Conservation (phyloP, 164 flowering plant species). For the Vitis rupestris region DNA sequence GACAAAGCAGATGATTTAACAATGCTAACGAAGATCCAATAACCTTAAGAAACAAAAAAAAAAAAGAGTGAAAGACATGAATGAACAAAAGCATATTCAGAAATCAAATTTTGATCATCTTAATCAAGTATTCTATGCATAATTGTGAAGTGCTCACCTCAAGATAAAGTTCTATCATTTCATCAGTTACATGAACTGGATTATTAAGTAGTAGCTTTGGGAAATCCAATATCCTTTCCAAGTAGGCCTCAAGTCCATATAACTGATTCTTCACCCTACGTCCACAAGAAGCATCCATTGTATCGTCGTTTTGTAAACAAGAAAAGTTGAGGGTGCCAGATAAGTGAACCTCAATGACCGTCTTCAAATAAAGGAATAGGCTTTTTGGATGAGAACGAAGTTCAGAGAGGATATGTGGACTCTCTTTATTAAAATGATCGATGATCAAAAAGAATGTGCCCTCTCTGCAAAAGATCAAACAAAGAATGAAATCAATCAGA, state of each 20-base stretch:
- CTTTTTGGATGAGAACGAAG: conserved; percentile 68
- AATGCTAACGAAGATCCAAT: background rate
- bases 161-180: conserved; percentile 77
- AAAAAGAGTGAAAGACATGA: background rate
- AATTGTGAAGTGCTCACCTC: conserved; percentile 53
- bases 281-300: conserved; percentile 25
- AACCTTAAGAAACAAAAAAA: background rate
- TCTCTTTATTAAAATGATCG: conserved; percentile 58
- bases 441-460: conserved; percentile 63
- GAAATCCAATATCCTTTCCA: conserved; percentile 58
- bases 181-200: conserved; percentile 73
- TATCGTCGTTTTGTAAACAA: conserved; percentile 37
- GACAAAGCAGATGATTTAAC: background rate
- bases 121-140: background rate
- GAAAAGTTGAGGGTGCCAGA: conserved; percentile 71
- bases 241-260: conserved; percentile 45
- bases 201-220: conserved; percentile 62
- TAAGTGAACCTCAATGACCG: conserved; percentile 73
- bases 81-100: background rate
- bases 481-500: conserved; percentile 9
- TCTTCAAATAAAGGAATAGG: conserved; percentile 86
- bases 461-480: conserved; percentile 57
- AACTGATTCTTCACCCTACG: conserved; percentile 33
- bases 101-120: too few relatives aligned
- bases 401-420: conserved; percentile 50